Evolutionary conservation across 2,329 filamentous ascomycete genomes (phyloP), one percentile per base, ranked within the genome.

Genomic region (Colletotrichum noveboracense): DNA sequence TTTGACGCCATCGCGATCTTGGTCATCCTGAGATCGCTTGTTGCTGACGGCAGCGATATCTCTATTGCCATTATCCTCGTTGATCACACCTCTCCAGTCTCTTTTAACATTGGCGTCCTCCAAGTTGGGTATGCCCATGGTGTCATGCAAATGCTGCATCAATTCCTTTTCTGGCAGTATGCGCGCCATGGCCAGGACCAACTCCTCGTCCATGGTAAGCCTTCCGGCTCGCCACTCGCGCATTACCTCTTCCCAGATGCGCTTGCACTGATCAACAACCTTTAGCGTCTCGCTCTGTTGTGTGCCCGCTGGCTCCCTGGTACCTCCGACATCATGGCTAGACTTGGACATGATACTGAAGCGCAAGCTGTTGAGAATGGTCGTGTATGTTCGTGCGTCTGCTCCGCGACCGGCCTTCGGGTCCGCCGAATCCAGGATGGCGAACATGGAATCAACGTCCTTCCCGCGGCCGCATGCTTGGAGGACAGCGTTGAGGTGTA

Each of bases 401-500:
- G 96, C 93, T 21, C 92, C 87, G 36, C 91, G 90, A 0, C 89
- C 64, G 18, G 38, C 68, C 0, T 92, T 85, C 16, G 93, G 89
- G 18, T 96, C 93, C 73, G 96, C 89, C 36, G 93, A 92, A n/a
- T 91, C 89, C 58, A 93, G 91, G 77, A 98, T 89, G 70, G 90
- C 90, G 88, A 97, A 98, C 79, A 98, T 86, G 18, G 93, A 91
- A 78, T 98, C 95, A 83, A 98, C 89, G 81, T 98, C 93, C 14
- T 88, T 83, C 6, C 94, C 93, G 73, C 91, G 89, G 64, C 93
- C 91, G 82, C 96, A 98, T 10, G 97, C 94, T 74, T 93, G 92
- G 60, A 99, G 87, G n/a, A 96, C 91, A 12, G 96, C 95, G 82
- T 99, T 99, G 77, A 95, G 92, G 81, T 98, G 97, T 72, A 95